Evolutionary conservation across 2,329 filamentous ascomycete species (phyloP), one percentile per base, ranked within the genome.

Genomic region (Xylaria multiplex): DNA sequence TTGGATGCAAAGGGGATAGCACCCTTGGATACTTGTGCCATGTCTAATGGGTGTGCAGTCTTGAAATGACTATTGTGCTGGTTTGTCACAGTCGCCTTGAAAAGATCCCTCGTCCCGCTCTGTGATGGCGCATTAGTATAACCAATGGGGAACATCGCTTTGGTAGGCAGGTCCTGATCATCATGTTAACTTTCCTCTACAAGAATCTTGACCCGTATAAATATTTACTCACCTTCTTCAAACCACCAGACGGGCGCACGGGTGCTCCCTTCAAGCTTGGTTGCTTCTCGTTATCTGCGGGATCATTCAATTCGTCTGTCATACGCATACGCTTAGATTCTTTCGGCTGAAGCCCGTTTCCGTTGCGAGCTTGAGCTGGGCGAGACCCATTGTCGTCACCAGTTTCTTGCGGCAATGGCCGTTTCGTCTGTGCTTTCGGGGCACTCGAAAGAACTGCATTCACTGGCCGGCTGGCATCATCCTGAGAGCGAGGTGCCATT

Each of bases 1-100:
- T 88, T 88, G 22, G 94, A 87, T 6, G 93, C 93, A 75, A 97
- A 97, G 2, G 93, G 92, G 71, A 97, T 97, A 32, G 91, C 89
- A n/a, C 89, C 92, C 79, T 91, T 97, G 7, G 93, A 92, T 66
- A 95, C 90, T 75, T 95, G 92, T n/a, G 91, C 88, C 88, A 95
- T 93, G 72, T 96, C 93, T 74, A 93, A 82, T 1, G 91, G 91
- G 73, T 93, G 90, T 1, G 82, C 84, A 2, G 85, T 81, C 77
- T 91, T 90, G 58, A 81, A 79, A 43, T 91, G 87, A 70, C 86
- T 84, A 72, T 88, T 86, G 70, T 92, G 90, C 73, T 93, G 91
- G 22, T 84, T 83, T 14, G 87, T 89, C 56, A 91, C 85, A 0
- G 87, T 88, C 7, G 86, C 81, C 79, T 90, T 91, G 83, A 90